These are phyloP conservation scores for Pyropia yezoensis DNA, from an alignment of 23 red algal species.

Conservation along the genomic window DNA sequence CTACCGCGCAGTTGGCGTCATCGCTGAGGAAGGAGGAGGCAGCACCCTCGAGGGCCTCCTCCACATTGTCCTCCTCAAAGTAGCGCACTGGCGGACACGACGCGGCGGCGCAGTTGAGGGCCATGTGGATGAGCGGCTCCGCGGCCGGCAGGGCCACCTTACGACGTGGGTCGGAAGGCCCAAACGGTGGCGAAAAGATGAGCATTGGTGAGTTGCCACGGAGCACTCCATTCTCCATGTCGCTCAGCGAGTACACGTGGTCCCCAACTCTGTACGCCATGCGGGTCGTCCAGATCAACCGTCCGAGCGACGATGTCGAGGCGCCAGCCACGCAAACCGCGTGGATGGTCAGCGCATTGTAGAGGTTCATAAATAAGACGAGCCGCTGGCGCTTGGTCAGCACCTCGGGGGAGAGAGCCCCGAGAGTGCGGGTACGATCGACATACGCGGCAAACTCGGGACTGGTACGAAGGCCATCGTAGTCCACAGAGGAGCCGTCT, in stretches of 20 bases:
- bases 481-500: conserved; percentile 31
- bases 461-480: conserved; percentile 7
- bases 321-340: conserved; percentile 29
- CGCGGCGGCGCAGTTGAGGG: conserved; percentile 61
- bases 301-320: conserved; percentile 2
- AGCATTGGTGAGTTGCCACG: conserved; percentile 20
- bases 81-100: conserved; percentile 50
- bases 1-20: conserved; percentile 6
- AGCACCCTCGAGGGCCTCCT: conserved; percentile 24
- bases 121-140: conserved; percentile 58
- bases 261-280: conserved; percentile 37
- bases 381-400: conserved; percentile 14
- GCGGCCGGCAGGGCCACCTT: conserved; percentile 4
- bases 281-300: conserved; percentile 19
- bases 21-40: conserved; percentile 33
- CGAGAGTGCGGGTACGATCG: conserved; percentile 1
- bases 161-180: conserved; percentile 3
- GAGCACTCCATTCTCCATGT: conserved; percentile 69
- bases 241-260: conserved; percentile 49
- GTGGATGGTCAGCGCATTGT: conserved; percentile 64
- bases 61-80: conserved; percentile 45
- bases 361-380: conserved; percentile 69
- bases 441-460: conserved; percentile 38
- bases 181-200: conserved; percentile 34
- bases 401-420: conserved; percentile 7